Evolutionary conservation across 2,329 filamentous ascomycete species (phyloP).

Genomic region (Pseudonectria foliicola): DNA sequence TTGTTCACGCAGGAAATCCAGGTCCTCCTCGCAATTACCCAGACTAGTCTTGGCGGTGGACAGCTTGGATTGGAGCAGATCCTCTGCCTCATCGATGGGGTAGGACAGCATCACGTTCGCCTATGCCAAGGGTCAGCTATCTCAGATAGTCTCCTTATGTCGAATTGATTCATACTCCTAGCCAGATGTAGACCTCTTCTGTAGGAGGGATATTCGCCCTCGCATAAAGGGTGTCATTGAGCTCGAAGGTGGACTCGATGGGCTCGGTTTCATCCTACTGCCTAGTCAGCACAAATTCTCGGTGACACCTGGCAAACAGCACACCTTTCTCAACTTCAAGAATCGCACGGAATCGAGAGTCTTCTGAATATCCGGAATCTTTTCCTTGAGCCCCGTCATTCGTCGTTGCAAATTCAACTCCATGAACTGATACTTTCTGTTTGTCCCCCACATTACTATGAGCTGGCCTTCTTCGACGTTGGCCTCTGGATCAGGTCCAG

Average conservation of each 20-base stretch:
- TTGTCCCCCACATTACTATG: slow-evolving; percentile 18
- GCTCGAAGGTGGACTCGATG: slow-evolving; percentile 87
- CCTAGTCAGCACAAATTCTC: slow-evolving; percentile 12
- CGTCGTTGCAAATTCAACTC: slow-evolving; percentile 85
- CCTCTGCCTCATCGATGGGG: slow-evolving; percentile 78
- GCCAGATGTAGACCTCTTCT: slow-evolving; percentile 92
- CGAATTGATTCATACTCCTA: slow-evolving; percentile 55
- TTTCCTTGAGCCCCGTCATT: slow-evolving; percentile 75
- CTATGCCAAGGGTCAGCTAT: slow-evolving; percentile 33
- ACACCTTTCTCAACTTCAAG: slow-evolving; percentile 66
- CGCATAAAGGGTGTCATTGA: slow-evolving; percentile 92
- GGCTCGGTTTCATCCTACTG: slow-evolving; percentile 51
- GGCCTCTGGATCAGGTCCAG: no score
- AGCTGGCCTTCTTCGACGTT: slow-evolving; percentile 1
- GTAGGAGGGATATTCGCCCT: slow-evolving; percentile 76
- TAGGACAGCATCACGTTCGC: slow-evolving; percentile 98
- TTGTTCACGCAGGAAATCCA: slow-evolving; percentile 92
- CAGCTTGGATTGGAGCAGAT: slow-evolving; percentile 70
- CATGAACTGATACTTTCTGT: slow-evolving; percentile 99
- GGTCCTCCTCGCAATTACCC: slow-evolving; percentile 87
- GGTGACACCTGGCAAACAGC: neutral
- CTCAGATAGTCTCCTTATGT: neutral
- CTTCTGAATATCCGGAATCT: slow-evolving; percentile 95
- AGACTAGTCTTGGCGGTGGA: slow-evolving; percentile 71
- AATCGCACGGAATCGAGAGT: slow-evolving; percentile 89